Evolutionary conservation across 805 yeast species (phyloP), one percentile per base, ranked within the genome.

Genomic region (Pichia gijzeniarum): DNA sequence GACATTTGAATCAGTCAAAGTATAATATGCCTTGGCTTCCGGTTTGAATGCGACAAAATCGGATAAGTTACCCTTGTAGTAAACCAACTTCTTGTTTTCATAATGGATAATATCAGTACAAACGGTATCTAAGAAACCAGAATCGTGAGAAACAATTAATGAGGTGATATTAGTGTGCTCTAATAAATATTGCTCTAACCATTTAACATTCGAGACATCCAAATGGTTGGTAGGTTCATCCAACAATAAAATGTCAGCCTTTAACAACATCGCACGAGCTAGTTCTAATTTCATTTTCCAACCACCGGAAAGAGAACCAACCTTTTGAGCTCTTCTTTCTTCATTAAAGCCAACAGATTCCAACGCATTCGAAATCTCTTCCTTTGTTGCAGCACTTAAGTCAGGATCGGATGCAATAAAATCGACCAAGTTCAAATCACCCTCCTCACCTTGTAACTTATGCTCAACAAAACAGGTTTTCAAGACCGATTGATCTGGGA

Each of bases 161-260:
- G 96, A 87, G 43, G 99, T 91, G 63, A 93, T 90, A 46, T 88
- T 84, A 17, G 85, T 77, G 66, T 93, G 88, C 45, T 77, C 80
- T 33, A 79, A 72, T 60, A 93, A 74, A 61, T 93, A 93, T 49
- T 91, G 89, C 69, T 88, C 82, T 54, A 91, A 74, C 99, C 99
- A 91, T 62, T 83, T 79, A 48, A 93, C 98, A 58, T 91, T 91
- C 37, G 79, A 72, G 41, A 88, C 96, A 72, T 93, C 99, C 77
- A 91, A 79, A 72, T 91, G 99, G 71, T 91, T 91, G 53, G 99
- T 91, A 65, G 99, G 99, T 78, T 91, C 99, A 69, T 91, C 99
- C 61, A 91, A 76, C 56, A 91, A 73, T 59, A 91, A 76, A 45
- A 91, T 90, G 69, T 91, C 99, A 31, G 98, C 99, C 67, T 82